Conservation (phyloP, 352 stramenopile genomes). For the Pythium diclinum region DNA sequence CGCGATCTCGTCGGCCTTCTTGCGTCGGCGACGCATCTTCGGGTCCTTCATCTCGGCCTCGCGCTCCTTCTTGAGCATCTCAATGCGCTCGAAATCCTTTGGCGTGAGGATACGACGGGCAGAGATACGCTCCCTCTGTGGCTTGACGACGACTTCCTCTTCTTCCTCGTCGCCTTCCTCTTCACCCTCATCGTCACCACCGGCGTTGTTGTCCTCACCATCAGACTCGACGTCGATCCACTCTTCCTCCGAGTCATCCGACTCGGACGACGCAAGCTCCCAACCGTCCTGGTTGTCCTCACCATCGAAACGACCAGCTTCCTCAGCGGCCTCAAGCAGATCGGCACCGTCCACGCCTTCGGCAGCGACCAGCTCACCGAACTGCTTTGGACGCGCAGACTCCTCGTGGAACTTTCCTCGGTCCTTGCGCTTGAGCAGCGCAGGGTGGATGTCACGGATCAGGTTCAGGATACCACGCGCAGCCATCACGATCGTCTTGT, state of each 20-base stretch:
- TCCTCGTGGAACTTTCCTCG: slow-evolving; percentile 91
- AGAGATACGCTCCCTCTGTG: slow-evolving; percentile 81
- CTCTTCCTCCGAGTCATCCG: slow-evolving; percentile 60
- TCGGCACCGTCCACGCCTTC: slow-evolving; percentile 96
- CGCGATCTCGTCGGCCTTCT: slow-evolving; percentile 63
- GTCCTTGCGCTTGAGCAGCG: slow-evolving; percentile 95
- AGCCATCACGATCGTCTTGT: slow-evolving; percentile 97
- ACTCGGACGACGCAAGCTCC: slow-evolving; percentile 70
- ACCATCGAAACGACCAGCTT: slow-evolving; percentile 65
- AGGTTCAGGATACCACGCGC: slow-evolving; percentile 95
- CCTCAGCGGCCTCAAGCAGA: slow-evolving; percentile 86
- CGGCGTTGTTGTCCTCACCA: slow-evolving; percentile 39
- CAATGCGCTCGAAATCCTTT: slow-evolving; percentile 88
- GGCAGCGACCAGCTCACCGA: slow-evolving; percentile 88
- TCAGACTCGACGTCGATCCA: slow-evolving; percentile 68
- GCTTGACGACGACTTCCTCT: slow-evolving; percentile 24
- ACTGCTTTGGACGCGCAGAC: slow-evolving; percentile 82
- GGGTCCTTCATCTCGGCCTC: slow-evolving; percentile 76
- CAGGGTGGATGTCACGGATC: slow-evolving; percentile 94
- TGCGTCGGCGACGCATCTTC: slow-evolving; percentile 76
- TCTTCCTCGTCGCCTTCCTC: slow-evolving; percentile 44
- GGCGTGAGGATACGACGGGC: slow-evolving; percentile 85
- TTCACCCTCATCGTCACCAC: slow-evolving; percentile 33
- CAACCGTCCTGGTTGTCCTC: slow-evolving; percentile 84
- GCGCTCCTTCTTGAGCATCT: slow-evolving; percentile 89